A percentile compares a stretch with the other conserved stretches of the same genome.
Evolutionary conservation across 345 rosid species (phyloP).

Genomic region (Salix exigua): DNA sequence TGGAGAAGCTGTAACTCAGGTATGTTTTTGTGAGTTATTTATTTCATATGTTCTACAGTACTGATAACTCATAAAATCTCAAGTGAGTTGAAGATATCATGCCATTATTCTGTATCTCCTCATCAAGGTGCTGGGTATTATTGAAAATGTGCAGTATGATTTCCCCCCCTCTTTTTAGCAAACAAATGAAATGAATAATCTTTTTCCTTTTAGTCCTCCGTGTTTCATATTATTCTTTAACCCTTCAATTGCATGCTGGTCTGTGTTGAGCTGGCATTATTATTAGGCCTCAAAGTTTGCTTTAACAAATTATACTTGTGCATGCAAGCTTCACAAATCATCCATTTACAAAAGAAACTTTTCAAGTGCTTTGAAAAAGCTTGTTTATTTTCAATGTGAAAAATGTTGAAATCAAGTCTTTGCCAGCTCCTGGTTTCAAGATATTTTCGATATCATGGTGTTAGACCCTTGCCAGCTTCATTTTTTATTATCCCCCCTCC

Average conservation of each 20-base stretch:
- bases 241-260: not conserved
- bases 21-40: conserved; percentile 21
- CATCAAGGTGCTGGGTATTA: not conserved
- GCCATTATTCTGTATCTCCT: not conserved
- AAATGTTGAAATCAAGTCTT: too few relatives aligned
- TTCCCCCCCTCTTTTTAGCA: not conserved
- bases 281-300: not conserved
- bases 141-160: not conserved
- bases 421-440: not conserved
- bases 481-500: not conserved
- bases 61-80: not conserved
- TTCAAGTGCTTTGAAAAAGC: not conserved
- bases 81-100: not conserved
- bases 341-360: not conserved
- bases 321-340: not conserved
- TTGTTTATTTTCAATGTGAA: not conserved
- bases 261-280: not conserved
- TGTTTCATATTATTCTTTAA: not conserved
- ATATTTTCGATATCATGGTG: not conserved
- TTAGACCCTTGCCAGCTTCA: not conserved
- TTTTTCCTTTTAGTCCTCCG: not conserved
- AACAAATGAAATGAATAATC: not conserved
- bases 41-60: not conserved
- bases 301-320: not conserved
- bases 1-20: conserved; percentile 62